Base-by-base conservation (phyloP, 345 rosid species). In the Melastoma malabathricum region DNA sequence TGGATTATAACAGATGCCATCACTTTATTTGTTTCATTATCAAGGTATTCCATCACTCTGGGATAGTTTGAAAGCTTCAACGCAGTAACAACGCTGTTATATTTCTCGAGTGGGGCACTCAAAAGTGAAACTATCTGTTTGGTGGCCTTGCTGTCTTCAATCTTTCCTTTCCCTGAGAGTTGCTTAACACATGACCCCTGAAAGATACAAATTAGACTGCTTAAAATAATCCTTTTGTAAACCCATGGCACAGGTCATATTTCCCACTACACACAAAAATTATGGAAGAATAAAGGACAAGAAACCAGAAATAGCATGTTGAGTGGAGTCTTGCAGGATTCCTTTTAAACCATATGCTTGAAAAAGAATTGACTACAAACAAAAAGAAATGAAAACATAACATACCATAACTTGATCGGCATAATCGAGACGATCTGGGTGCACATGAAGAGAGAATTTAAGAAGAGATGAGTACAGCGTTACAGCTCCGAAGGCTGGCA, bases 381-480 rank as follows among this genome's bases (percentile, higher is more conserved):
- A 6, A 9, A 31, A 31, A 31, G 38, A 27, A 5, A 34, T 12
- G 41, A 12, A 34, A 34, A 34, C 41, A 51, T 18, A 34, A 16
- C 44, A 70, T 86, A 86, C 98, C 98, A 90, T 68, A 41, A 90
- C 99, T 93, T 93, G 94, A 70, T 93, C 99, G 13, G 95, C 97
- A 74, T 93, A 88, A 68, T 93, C 97, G 60, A 93, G 86, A 53
- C 99, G 89, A 57, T 93, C 99, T 29, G 99, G 99, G 64, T 93
- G 99, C 60, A 93, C 99, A 71, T 88, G 94, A 46, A 93, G 95
- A 44, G 95, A 88, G 70, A 93, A 93, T 46, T 83, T 93, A 49
- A 88, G 95, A 71, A 93, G 99, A 63, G 97, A 88, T 9, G 95
- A 93, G 75, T 88, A 93, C 56, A 88, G 71, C 55, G 94, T 81